Evolutionary conservation across 805 yeast species (phyloP), one percentile per base, ranked within the genome.

Genomic region (Wickerhamomyces strasburgensis): DNA sequence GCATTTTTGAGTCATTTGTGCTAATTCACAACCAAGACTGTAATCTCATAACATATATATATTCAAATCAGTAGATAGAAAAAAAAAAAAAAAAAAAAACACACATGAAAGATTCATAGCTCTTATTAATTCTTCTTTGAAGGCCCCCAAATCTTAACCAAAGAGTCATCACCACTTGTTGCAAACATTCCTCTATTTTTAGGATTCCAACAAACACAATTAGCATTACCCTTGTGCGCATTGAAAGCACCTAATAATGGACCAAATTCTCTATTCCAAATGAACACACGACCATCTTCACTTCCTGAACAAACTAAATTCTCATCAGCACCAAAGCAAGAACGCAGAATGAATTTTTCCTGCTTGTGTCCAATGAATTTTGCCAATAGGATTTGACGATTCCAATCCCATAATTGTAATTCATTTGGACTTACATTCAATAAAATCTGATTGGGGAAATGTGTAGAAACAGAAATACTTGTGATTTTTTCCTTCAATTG

Each of bases 101-200:
- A n/a, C n/a, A n/a, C n/a, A n/a, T n/a, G n/a, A n/a, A n/a, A n/a
- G n/a, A n/a, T n/a, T n/a, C n/a, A n/a, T n/a, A n/a, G n/a, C n/a
- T n/a, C n/a, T n/a, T n/a, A n/a, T n/a, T n/a, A n/a, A n/a, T n/a
- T n/a, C n/a, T n/a, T n/a, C n/a, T 21, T 21, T 8, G 25, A 27
- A 23, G 58, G 58, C n/a, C 75, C 79, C 88, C 87, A 83, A 6
- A 86, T 68, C 39, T 78, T 76, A 4, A 86, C 80, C 7, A 69
- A 59, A 14, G 73, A 70, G 56, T 89, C 96, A 57, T 88, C 96
- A 13, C 95, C 86, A 27, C 87, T 88, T 15, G 90, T 79, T 6
- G 87, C 93, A 75, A 89, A 80, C 59, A 80, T 61, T 10, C 58
- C 51, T 34, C 62, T 59, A 27, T 60, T 47, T 1, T 44, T 49